Percentiles rank a stretch among this genome's conserved stretches.
These are phyloP conservation scores for Candida jianshihensis DNA, from an alignment of 805 yeast genomes.

Conservation along the genomic window DNA sequence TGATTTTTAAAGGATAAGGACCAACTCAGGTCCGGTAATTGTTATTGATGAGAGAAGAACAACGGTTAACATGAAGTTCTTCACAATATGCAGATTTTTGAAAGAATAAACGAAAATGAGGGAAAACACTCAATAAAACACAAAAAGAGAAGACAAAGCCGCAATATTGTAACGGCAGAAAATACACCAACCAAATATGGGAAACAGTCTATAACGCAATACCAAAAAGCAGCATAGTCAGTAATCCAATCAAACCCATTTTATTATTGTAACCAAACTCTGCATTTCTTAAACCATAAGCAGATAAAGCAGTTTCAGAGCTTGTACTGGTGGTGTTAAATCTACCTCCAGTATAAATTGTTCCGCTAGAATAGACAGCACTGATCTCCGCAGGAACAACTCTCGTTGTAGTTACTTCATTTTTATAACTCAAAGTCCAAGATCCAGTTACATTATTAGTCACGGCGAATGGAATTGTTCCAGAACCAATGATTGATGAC, in stretches of 20 bases:
- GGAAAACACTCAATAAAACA: too few species aligned
- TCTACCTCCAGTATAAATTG: conserved; percentile 13
- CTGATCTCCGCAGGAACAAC: conserved; percentile 9
- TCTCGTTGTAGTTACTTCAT: neutral
- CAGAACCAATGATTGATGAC: conserved; percentile 29
- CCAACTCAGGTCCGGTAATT: too few species aligned
- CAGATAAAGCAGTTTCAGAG: conserved; percentile 1
- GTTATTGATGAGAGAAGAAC: too few species aligned
- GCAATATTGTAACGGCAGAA: too few species aligned
- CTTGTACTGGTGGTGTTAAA: conserved; percentile 4
- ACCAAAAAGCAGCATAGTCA: neutral
- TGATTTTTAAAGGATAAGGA: too few species aligned
- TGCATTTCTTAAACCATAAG: neutral
- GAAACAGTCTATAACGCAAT: neutral
- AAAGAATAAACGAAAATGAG: too few species aligned
- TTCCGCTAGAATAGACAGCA: conserved; percentile 8
- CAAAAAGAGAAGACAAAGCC: too few species aligned
- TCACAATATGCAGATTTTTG: too few species aligned
- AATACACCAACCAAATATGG: too few species aligned
- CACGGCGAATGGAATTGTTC: conserved; percentile 45
- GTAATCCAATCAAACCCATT: neutral
- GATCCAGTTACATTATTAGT: conserved; percentile 20
- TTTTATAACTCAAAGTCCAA: conserved; percentile 5
- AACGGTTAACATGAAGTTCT: too few species aligned
- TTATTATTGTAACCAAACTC: neutral